Evolutionary conservation across 139 green algal genomes (phyloP), one percentile per base, ranked within the genome.

Genomic region (Coelastrella sp.): DNA sequence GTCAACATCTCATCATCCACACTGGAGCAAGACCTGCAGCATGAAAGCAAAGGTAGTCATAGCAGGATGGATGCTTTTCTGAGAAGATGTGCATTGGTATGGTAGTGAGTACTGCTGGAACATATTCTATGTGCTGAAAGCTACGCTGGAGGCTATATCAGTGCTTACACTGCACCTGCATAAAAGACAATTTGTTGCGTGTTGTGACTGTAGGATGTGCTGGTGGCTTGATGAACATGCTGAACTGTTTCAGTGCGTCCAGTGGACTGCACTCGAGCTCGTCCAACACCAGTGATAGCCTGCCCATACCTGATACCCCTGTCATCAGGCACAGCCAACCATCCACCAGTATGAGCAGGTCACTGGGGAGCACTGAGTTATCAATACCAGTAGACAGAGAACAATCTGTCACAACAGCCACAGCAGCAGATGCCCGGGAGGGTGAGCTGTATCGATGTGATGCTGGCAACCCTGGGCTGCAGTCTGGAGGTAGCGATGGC

Each of bases 1-100:
- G 78, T 84, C 15, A 5, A 19, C 5, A 60, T 84, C 37, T 84
- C 78, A 25, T 38, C 78, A 62, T 15, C 60, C 19, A 51, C 78
- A 35, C 27, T 84, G 30, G 34, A 8, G 23, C 32, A 71, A 25
- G 78, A 84, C 78, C 43, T 84, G 41, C 60, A 45, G 32, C 53
- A 57, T 17, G 35, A 21, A 41, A 13, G 57, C 23, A 69, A 32
- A 15, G 75, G 75, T 82, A n/a, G n/a, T n/a, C n/a, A n/a, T n/a
- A n/a, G n/a, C n/a, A n/a, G n/a, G n/a, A n/a, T n/a, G n/a, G n/a
- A n/a, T n/a, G n/a, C n/a, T n/a, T n/a, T n/a, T n/a, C n/a, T n/a
- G n/a, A n/a, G n/a, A n/a, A n/a, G n/a, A n/a, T n/a, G n/a, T n/a
- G n/a, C n/a, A n/a, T n/a, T n/a, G n/a, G n/a, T n/a, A n/a, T n/a